A percentile compares a stretch with the other conserved stretches of the same genome.
Conservation (phyloP, 2,329 filamentous ascomycete genomes). For the Fusarium virguliforme region DNA sequence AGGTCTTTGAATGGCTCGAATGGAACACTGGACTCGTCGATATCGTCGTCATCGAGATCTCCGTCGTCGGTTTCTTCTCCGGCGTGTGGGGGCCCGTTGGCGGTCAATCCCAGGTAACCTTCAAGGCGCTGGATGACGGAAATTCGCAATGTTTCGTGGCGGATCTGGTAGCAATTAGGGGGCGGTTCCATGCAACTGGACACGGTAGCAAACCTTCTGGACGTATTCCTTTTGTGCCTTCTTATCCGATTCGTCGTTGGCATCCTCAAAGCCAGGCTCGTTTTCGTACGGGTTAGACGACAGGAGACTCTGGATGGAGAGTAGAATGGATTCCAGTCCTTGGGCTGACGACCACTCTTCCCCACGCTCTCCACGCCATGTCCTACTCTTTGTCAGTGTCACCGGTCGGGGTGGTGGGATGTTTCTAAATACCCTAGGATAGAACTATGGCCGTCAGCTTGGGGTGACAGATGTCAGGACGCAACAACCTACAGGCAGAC, state of each 20-base stretch:
- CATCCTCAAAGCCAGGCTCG: constrained; percentile 91
- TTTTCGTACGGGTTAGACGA: constrained; percentile 95
- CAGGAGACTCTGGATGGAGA: constrained; percentile 98
- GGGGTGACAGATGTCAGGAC: not conserved
- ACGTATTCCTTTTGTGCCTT: constrained; percentile 82
- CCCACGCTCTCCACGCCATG: constrained; percentile 90
- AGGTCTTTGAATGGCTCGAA: constrained; percentile 93
- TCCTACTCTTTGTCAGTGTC: constrained; percentile 68
- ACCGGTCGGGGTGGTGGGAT: not conserved
- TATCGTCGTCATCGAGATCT: constrained; percentile 65
- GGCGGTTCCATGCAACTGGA: not conserved
- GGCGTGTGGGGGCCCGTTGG: constrained; percentile 61
- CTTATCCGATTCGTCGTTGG: constrained; percentile 78
- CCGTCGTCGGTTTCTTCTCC: constrained; percentile 46
- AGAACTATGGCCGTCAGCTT: constrained; percentile 70
- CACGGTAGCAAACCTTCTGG: constrained; percentile 74
- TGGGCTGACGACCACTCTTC: constrained; percentile 98
- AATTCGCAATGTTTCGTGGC: constrained; percentile 90
- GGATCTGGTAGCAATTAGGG: constrained; percentile 73
- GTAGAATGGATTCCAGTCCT: constrained; percentile 91
- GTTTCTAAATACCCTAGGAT: constrained; percentile 79
- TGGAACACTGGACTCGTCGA: constrained; percentile 69
- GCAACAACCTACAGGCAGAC: constrained; percentile 84
- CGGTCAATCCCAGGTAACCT: constrained; percentile 78
- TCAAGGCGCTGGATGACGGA: constrained; percentile 90